phyloP scores from a whole-genome alignment of 106 monocot genomes.

The Vanilla planifolia region DNA sequence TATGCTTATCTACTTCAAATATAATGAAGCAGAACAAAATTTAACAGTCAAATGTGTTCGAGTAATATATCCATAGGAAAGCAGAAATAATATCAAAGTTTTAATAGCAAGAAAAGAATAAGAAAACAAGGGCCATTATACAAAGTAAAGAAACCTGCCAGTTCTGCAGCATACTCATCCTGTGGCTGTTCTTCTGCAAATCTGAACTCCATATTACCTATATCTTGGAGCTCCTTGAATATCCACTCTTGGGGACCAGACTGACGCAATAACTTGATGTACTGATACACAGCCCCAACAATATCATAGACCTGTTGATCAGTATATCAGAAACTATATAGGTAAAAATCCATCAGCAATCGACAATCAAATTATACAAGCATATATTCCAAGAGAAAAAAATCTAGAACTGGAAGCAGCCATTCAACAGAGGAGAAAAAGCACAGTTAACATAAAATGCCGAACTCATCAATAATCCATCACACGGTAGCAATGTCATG shows the following conservation, averaged over 20 bases:
- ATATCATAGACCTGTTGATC: slow-evolving; percentile 65
- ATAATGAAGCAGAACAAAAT: too few relatives aligned
- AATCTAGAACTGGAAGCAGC: too few relatives aligned
- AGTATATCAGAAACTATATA: slow-evolving; percentile 4
- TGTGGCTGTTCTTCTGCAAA: slow-evolving; percentile 96
- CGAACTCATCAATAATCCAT: too few relatives aligned
- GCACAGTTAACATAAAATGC: too few relatives aligned
- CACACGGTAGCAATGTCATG: too few relatives aligned
- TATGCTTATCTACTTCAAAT: too few relatives aligned
- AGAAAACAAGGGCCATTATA: not conserved
- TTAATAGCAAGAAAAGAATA: not conserved
- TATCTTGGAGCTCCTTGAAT: slow-evolving; percentile 94
- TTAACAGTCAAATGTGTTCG: too few relatives aligned
- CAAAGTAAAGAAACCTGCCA: slow-evolving; percentile 59
- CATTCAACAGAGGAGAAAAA: too few relatives aligned
- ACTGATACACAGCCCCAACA: slow-evolving; percentile 71
- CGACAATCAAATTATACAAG: not conserved
- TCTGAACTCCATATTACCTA: slow-evolving; percentile 93
- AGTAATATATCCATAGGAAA: too few relatives aligned
- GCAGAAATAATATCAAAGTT: not conserved
- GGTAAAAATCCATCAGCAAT: not conserved
- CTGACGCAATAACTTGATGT: slow-evolving; percentile 64
- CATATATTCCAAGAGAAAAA: not conserved
- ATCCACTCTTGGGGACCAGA: slow-evolving; percentile 87
- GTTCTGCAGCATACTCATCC: slow-evolving; percentile 84